phyloP scores from a whole-genome alignment of 2,329 filamentous ascomycete species.

The Apiospora koreana region DNA sequence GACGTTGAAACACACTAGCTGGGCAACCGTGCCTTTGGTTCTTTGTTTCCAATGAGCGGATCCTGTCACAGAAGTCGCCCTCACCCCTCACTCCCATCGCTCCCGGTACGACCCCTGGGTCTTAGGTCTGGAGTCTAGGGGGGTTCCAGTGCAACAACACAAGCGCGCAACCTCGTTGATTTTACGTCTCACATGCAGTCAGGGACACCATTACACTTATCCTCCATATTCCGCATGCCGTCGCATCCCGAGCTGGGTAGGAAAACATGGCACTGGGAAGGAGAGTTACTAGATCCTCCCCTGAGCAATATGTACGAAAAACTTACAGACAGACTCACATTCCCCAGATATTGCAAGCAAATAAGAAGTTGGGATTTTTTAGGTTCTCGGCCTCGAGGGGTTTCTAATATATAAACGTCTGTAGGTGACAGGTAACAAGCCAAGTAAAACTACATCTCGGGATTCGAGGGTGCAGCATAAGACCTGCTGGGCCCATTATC shows the following conservation, averaged over 20 bases:
- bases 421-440: conserved; percentile 12
- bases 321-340: background rate
- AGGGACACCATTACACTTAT: background rate
- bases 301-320: too few relatives aligned
- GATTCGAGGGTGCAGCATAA: conserved; percentile 13
- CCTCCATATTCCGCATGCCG: background rate
- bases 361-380: background rate
- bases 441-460: conserved; percentile 18
- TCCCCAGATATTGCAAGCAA: background rate
- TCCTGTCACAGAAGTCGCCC: conserved; percentile 30
- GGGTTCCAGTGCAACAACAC: background rate
- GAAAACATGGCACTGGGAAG: background rate
- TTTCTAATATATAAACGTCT: background rate
- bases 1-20: conserved; percentile 22
- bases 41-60: conserved; percentile 35
- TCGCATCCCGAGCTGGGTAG: background rate
- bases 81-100: background rate
- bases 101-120: background rate
- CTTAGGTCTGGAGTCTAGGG: background rate
- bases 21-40: conserved; percentile 16
- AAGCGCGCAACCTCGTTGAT: background rate
- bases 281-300: background rate
- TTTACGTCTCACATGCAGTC: background rate
- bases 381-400: background rate
- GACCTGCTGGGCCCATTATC: conserved; percentile 8